Conservation (phyloP, 148 eudicot species). For the Nepenthes gracilis region DNA sequence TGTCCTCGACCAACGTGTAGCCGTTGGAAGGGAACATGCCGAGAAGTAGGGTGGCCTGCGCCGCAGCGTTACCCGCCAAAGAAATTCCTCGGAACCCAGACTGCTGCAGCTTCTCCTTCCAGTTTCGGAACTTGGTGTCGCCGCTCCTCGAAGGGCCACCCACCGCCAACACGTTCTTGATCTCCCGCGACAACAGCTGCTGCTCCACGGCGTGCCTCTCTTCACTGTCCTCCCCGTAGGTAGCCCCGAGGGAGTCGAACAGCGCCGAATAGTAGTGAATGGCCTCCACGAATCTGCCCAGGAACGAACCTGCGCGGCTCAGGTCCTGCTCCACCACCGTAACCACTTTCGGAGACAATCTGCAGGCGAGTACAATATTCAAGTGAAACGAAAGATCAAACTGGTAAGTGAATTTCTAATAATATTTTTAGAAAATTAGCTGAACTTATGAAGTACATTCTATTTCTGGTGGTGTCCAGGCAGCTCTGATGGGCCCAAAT, state of each 20-base stretch:
- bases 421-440: too few relatives aligned
- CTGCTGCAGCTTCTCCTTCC: conserved; percentile 87
- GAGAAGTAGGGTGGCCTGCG: conserved; percentile 81
- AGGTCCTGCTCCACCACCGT: conserved; percentile 97
- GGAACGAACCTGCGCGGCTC: conserved; percentile 75
- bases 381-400: not conserved
- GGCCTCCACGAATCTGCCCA: conserved; percentile 91
- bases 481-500: too few relatives aligned
- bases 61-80: conserved; percentile 83
- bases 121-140: conserved; percentile 63
- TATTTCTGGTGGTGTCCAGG: too few relatives aligned
- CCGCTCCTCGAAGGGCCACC: conserved; percentile 79
- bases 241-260: conserved; percentile 87
- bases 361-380: conserved; percentile 13
- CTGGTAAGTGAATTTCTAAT: too few relatives aligned
- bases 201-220: conserved; percentile 92
- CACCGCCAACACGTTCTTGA: conserved; percentile 64
- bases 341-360: conserved; percentile 90
- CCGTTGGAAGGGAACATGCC: conserved; percentile 98
- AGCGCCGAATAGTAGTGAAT: conserved; percentile 96
- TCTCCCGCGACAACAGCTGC: conserved; percentile 78
- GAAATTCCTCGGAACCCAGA: conserved; percentile 74
- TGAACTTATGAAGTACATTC: too few relatives aligned
- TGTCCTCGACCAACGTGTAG: conserved; percentile 86
- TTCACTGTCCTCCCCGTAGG: conserved; percentile 90